Evolutionary conservation across 169 alveolate species (phyloP).

Genomic region (Perkinsus olseni): DNA sequence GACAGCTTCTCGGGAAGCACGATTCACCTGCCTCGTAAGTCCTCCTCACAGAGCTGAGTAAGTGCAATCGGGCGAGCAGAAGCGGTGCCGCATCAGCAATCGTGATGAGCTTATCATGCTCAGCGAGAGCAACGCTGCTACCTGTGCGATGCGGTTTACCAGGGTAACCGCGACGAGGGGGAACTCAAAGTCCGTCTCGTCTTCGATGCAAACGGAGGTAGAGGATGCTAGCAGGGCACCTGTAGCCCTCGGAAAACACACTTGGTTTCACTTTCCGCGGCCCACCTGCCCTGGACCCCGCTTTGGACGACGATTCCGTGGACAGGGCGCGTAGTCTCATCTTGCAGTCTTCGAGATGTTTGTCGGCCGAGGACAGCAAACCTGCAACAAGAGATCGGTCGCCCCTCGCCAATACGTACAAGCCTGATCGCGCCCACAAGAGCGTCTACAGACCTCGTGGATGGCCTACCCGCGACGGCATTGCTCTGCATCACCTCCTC

Average conservation of each 20-base stretch:
- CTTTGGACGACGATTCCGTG: not conserved
- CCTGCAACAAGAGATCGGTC: not conserved
- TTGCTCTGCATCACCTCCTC: not conserved
- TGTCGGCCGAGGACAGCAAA: not conserved
- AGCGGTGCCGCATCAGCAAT: not conserved
- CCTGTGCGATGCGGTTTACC: not conserved
- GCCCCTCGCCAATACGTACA: too few relatives aligned
- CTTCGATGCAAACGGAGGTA: not conserved
- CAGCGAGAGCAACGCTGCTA: not conserved
- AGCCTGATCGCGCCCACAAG: too few relatives aligned
- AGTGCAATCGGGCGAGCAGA: not conserved
- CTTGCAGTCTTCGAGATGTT: not conserved
- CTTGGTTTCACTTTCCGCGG: too few relatives aligned
- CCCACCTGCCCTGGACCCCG: too few relatives aligned
- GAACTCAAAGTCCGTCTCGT: not conserved
- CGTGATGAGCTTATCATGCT: not conserved
- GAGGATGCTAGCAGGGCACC: too few relatives aligned
- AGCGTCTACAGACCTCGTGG: too few relatives aligned
- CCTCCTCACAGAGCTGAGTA: not conserved
- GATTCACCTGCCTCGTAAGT: too few relatives aligned
- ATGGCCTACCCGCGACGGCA: not conserved
- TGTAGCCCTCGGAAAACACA: too few relatives aligned
- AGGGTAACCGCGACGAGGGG: not conserved
- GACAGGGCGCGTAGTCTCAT: not conserved
- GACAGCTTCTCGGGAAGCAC: too few relatives aligned